Evolutionary conservation across 139 green algal species (phyloP).

Genomic region (Trebouxia sp.): DNA sequence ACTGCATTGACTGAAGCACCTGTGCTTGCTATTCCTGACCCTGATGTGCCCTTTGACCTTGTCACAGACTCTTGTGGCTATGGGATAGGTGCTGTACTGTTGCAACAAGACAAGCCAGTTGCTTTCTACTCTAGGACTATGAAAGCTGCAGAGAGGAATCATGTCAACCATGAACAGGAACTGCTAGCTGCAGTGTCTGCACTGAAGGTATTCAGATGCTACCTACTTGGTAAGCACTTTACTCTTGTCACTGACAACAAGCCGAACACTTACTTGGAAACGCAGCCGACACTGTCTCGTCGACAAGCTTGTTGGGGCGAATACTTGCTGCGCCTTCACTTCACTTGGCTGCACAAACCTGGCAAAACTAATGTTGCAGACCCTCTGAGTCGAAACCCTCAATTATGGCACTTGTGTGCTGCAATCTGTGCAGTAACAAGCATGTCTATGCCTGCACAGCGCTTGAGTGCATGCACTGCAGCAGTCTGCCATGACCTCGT

Average conservation of each 20-base stretch:
- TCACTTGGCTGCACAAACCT: background rate
- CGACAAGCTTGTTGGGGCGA: background rate
- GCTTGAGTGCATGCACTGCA: no score
- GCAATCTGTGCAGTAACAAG: no score
- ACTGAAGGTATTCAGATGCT: constrained; percentile 35
- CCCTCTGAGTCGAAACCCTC: constrained; percentile 6
- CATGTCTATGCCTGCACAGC: no score
- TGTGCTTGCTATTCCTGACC: constrained; percentile 3
- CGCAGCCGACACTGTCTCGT: background rate
- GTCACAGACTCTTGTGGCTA: constrained; percentile 38
- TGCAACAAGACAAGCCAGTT: constrained; percentile 32
- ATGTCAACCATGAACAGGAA: constrained; percentile 40
- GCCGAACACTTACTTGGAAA: background rate
- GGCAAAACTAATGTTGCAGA: constrained; percentile 5
- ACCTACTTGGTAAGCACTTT: constrained; percentile 23
- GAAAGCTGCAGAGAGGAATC: constrained; percentile 36
- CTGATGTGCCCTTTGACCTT: background rate
- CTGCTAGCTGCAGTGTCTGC: constrained; percentile 40
- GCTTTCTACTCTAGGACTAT: constrained; percentile 38
- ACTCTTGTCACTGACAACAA: background rate
- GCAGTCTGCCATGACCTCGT: no score
- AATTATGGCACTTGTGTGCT: no score
- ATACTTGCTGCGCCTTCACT: background rate
- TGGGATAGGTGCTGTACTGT: constrained; percentile 39
- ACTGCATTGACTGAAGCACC: background rate